Conservation (phyloP, 345 rosid species). For the Arabis alpina region DNA sequence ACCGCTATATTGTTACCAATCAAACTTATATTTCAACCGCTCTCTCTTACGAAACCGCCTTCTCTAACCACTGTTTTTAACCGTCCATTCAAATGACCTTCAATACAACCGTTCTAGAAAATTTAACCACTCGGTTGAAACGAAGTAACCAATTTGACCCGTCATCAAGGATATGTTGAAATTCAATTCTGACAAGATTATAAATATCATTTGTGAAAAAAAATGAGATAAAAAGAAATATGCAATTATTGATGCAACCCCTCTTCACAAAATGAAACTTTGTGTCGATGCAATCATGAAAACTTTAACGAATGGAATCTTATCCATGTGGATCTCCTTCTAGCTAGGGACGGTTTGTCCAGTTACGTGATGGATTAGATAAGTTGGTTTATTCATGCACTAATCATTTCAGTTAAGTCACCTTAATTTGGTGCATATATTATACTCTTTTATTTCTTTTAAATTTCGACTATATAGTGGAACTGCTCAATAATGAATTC, state of each 20-base stretch:
- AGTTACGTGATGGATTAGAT: constrained; percentile 4
- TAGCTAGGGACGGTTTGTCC: constrained; percentile 1
- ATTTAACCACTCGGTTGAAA: too few species aligned
- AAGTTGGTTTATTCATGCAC: neutral
- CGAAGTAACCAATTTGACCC: neutral
- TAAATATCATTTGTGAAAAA: neutral
- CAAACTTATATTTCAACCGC: too few species aligned
- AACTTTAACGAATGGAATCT: constrained; percentile 28
- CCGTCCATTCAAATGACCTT: too few species aligned
- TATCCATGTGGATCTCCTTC: constrained; percentile 3
- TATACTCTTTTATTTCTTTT: neutral
- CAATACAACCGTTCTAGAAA: too few species aligned
- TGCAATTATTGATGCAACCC: constrained; percentile 31
- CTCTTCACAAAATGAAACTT: neutral
- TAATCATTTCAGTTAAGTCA: neutral
- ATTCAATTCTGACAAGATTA: constrained; percentile 20
- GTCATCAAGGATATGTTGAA: constrained; percentile 18
- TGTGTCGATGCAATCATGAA: neutral
- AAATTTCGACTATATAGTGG: neutral
- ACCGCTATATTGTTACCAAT: too few species aligned
- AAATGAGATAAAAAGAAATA: neutral
- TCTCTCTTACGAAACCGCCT: too few species aligned
- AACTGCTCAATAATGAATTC: neutral
- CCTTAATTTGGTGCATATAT: neutral
- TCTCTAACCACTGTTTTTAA: too few species aligned